These are phyloP conservation scores for Hibiscus syriacus DNA, from an alignment of 345 rosid species.

Conservation along the genomic window DNA sequence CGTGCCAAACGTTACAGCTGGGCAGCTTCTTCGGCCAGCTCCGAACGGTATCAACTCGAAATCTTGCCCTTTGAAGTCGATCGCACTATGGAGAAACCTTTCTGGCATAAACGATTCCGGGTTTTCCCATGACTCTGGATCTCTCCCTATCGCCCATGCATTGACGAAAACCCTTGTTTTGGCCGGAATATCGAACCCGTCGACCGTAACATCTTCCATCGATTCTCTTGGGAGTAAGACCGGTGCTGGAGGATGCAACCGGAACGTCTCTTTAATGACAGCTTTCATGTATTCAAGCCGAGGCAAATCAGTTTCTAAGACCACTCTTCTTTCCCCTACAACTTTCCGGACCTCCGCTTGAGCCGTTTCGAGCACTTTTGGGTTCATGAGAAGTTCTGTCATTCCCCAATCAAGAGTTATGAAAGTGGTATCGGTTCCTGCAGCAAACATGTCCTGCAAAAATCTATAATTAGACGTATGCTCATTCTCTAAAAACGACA, in stretches of 20 bases:
- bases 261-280: slow-evolving; percentile 32
- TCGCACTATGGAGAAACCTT: slow-evolving; percentile 19
- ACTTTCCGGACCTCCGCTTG: slow-evolving; percentile 26
- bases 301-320: slow-evolving; percentile 25
- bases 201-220: slow-evolving; percentile 15
- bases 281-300: slow-evolving; percentile 27
- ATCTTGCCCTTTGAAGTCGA: slow-evolving; percentile 26
- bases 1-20: slow-evolving; percentile 20
- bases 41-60: slow-evolving; percentile 32
- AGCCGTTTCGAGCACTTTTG: slow-evolving; percentile 17
- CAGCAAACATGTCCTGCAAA: slow-evolving; percentile 36
- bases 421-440: slow-evolving; percentile 35
- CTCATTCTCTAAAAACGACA: not conserved
- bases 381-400: slow-evolving; percentile 33
- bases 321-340: slow-evolving; percentile 6
- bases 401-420: slow-evolving; percentile 38
- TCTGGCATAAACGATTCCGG: slow-evolving; percentile 24
- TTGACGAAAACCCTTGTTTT: slow-evolving; percentile 25
- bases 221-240: slow-evolving; percentile 29
- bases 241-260: slow-evolving; percentile 39
- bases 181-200: slow-evolving; percentile 18
- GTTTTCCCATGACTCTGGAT: slow-evolving; percentile 24
- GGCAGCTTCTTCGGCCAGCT: slow-evolving; percentile 30
- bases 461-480: not conserved
- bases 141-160: slow-evolving; percentile 28